Conservation (phyloP, 805 yeast genomes). For the Metschnikowia bowlesiae region DNA sequence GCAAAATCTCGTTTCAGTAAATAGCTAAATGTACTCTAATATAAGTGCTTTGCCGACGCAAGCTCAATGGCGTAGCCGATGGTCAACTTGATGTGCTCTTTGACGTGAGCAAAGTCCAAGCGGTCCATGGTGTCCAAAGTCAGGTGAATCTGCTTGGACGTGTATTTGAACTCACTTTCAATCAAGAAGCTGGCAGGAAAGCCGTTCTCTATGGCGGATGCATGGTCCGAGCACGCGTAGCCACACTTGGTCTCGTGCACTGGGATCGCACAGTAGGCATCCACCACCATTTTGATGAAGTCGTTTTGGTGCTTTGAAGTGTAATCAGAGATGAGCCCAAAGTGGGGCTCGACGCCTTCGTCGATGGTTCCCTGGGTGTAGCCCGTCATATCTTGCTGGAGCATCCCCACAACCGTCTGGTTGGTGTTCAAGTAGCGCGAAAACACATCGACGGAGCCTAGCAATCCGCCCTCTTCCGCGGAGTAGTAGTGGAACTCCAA, state of each 20-base stretch:
- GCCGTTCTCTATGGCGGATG: conserved; percentile 78
- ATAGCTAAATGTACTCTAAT: conserved; percentile 3
- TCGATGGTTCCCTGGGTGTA: conserved; percentile 51
- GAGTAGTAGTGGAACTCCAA: conserved; percentile 92
- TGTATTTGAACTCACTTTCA: conserved; percentile 64
- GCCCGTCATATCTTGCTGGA: conserved; percentile 96
- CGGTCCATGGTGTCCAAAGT: conserved; percentile 76
- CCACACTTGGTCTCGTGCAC: conserved; percentile 79
- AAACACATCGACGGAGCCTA: conserved; percentile 82
- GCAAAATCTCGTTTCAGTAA: too few relatives aligned
- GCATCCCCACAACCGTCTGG: conserved; percentile 69
- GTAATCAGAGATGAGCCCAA: conserved; percentile 79
- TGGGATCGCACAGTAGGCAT: conserved; percentile 60
- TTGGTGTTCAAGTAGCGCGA: conserved; percentile 42
- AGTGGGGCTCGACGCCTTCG: conserved; percentile 52
- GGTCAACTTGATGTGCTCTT: conserved; percentile 74
- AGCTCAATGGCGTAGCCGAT: conserved; percentile 73
- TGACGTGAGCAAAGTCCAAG: conserved; percentile 72
- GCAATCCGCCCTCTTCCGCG: conserved; percentile 90
- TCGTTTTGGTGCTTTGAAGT: conserved; percentile 51
- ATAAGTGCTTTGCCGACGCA: conserved; percentile 15
- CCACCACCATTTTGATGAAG: conserved; percentile 59
- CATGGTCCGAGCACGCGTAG: conserved; percentile 91
- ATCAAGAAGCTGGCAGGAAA: conserved; percentile 80
- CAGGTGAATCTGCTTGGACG: conserved; percentile 72